Evolutionary conservation across 495 filamentous ascomycete genomes (phyloP).

Genomic region (Penicillium turbatum): DNA sequence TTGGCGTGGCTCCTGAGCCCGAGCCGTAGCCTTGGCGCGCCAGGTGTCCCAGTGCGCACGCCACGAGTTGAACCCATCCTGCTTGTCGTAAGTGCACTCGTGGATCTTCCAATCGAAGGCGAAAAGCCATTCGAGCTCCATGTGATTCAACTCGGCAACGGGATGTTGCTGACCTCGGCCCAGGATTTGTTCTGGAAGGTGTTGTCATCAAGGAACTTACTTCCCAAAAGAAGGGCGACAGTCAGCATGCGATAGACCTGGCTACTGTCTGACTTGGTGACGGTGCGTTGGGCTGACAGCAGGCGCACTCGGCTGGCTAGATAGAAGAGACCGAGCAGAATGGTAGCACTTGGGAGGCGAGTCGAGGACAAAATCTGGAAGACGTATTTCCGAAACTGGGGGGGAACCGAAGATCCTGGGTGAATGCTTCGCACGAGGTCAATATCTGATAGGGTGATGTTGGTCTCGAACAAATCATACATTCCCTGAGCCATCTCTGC

Average conservation of each 20-base stretch:
- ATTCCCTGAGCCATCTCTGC: slow-evolving; percentile 84
- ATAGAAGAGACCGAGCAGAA: slow-evolving; percentile 88
- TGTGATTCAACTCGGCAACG: slow-evolving; percentile 77
- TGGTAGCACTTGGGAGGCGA: slow-evolving; percentile 89
- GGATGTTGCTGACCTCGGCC: slow-evolving; percentile 94
- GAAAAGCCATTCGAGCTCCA: slow-evolving; percentile 89
- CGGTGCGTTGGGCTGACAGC: slow-evolving; percentile 56
- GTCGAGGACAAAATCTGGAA: slow-evolving; percentile 91
- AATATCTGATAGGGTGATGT: slow-evolving; percentile 64
- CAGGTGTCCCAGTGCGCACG: slow-evolving; percentile 78
- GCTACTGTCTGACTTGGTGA: slow-evolving; percentile 53
- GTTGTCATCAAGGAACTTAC: slow-evolving; percentile 98
- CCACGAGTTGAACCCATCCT: slow-evolving; percentile 79
- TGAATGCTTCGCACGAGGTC: slow-evolving; percentile 73
- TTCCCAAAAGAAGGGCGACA: slow-evolving; percentile 80
- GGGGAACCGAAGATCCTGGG: slow-evolving; percentile 60
- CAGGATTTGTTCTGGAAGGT: slow-evolving; percentile 99
- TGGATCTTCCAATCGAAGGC: slow-evolving; percentile 86
- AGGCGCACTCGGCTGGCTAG: slow-evolving; percentile 75
- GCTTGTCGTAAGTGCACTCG: slow-evolving; percentile 73
- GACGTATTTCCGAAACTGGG: slow-evolving; percentile 91
- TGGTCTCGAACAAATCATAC: slow-evolving; percentile 61
- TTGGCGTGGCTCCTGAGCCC: slow-evolving; percentile 49
- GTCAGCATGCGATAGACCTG: slow-evolving; percentile 91
- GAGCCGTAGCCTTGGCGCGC: slow-evolving; percentile 57